Evolutionary conservation across 331 rosid species (phyloP), one percentile per base, ranked within the genome.

Genomic region (Quercus tomentella): DNA sequence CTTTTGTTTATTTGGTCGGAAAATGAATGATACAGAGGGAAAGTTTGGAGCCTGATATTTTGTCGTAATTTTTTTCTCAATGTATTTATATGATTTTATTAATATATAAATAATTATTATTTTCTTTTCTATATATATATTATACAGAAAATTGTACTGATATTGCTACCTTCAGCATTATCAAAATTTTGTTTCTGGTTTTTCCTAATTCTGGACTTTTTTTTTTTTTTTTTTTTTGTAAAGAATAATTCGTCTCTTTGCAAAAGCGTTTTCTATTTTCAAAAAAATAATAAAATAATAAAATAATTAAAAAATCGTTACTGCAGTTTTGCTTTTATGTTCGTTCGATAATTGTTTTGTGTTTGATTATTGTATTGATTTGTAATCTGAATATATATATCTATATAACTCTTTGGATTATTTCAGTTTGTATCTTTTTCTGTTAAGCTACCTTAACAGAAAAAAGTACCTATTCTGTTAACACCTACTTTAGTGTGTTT

Each of bases 1-100:
- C 28, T 6, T n/a, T 75, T 81, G 25, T 14, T 76, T 82, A 54
- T 35, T 79, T 52, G 49, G 18, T 72, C 14, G 23, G 73, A 72
- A 71, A 49, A 49, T 30, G 17, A 66, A 65, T 22, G 73, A 80
- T 25, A 60, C 8, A 65, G 26, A 73, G 22, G 49, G 21, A 26
- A 15, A 67, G 4, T 80, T 79, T 72, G 49, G 45, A 63, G n/a
- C 56, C 22, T 73, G 16, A 30, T 49, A 60, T 45, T 72, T 18
- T 6, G 49, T 25, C n/a, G 26, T 58, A 23, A 62, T 31, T 33
- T 18, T 41, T 8, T 37, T 49, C 3, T 66, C 21, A n/a, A 63
- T 30, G 17, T 30, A 49, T 12, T 11, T 49, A 49, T 49, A 14
- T 49, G 5, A 49, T 49, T 49, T 49, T 49, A 3, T 49, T 49